Base-by-base conservation (phyloP, 495 filamentous ascomycete genomes). In the Thozetella sp. region DNA sequence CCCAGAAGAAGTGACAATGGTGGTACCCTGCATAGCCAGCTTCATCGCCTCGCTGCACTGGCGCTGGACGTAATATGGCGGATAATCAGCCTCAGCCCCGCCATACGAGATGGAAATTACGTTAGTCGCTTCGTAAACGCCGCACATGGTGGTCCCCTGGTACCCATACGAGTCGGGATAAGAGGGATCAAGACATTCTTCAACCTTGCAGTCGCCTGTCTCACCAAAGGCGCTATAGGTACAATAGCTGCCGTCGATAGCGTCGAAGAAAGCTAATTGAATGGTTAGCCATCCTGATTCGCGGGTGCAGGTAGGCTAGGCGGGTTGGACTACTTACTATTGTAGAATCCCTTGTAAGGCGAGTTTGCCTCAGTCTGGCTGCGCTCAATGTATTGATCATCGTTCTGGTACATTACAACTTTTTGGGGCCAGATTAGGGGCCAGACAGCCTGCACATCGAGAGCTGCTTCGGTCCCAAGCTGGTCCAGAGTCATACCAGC, bases 171-270 rank as follows among this genome's bases (percentile, higher is more conserved):
- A 67, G 59, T 84, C 69, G 0, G 82, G 83, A 55, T 86, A 88
- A 10, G 64, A 23, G 4, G 78, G 74, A 23, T 84, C 82, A 53
- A 70, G 61, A 56, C 65, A 67, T 34, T 55, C 62, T 0, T 43
- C 26, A 12, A 57, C 48, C 15, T 30, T 23, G 55, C 64, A 64
- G 50, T 69, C 51, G 23, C 67, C 67, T 11, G 61, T 66, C 61
- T 66, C 63, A 54, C 61, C 61, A 45, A 61, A 66, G 40, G 61
- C 82, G 15, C 79, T 74, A 23, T 71, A 78, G 24, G 73, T 53
- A 69, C 78, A 86, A 61, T 86, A 85, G 1, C 78, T 80, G 1
- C 82, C 84, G 52, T 87, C 85, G 22, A 87, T 81, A 19, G 83
- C 83, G 37, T 68, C 63, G 19, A 63, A 55, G 40, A 66, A 62